phyloP scores from a whole-genome alignment of 176 grass and related monocot species.

The Luzula sylvatica region DNA sequence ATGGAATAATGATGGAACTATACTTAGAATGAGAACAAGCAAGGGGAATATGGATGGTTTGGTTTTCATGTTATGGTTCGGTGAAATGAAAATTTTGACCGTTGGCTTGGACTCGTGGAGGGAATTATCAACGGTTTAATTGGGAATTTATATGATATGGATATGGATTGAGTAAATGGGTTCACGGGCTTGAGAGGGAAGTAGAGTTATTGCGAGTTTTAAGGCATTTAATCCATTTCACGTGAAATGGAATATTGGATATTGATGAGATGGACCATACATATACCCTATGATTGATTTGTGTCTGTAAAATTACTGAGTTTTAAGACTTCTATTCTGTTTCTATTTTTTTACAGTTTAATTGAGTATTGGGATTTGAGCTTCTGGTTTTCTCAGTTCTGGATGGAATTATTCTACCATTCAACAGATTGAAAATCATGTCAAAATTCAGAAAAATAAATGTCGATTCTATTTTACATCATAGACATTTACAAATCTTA shows the following conservation, averaged over 20 bases:
- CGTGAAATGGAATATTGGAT: constrained; percentile 44
- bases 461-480: no score
- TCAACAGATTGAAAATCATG: no score
- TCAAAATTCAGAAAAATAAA: no score
- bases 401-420: no score
- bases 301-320: constrained; percentile 19
- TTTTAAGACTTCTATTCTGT: constrained; percentile 2
- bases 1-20: constrained; percentile 1
- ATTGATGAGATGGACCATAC: constrained; percentile 14
- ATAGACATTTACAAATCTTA: no score
- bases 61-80: neutral
- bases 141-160: constrained; percentile 36
- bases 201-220: constrained; percentile 28
- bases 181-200: constrained; percentile 49
- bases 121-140: constrained; percentile 31
- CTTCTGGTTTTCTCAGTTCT: neutral
- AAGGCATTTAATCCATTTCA: constrained; percentile 80
- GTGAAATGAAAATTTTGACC: no score
- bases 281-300: constrained; percentile 15
- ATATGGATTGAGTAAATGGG: constrained; percentile 40
- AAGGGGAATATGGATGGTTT: neutral
- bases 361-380: constrained; percentile 15
- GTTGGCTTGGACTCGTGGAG: constrained; percentile 19
- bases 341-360: neutral
- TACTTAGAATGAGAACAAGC: neutral